Evolutionary conservation across 169 alveolate species (phyloP), one percentile per base, ranked within the genome.

Genomic region (Cryptosporidium ubiquitum): DNA sequence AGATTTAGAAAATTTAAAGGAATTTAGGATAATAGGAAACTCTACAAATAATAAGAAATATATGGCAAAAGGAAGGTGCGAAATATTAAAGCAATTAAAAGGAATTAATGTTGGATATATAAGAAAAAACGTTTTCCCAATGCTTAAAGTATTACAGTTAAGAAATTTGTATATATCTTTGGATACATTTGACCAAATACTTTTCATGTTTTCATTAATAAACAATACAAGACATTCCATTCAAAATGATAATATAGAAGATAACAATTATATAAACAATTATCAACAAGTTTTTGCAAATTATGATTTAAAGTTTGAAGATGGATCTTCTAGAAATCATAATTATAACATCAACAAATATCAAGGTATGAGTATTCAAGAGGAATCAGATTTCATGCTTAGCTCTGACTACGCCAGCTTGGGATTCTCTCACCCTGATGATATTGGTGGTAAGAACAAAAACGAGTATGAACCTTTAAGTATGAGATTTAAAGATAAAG

Each of bases 361-460:
- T 35, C 40, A 52, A 7, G 35, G 39, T 33, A 35, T 73, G 52
- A 73, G 70, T 18, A 73, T 73, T 20, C 70, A 73, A 52, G 85
- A 73, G 29, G 85, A 73, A 18, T 73, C 85, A 1, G 68, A 73
- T 35, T 55, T 73, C 12, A 33, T 73, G 70, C 37, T 73, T 23
- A 73, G 55, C 35, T 73, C 85, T 33, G 85, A 73, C 52, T 73
- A 33, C 3, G 35, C 26, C 12, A 55, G 31, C 5, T 57, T 52
- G 12, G 70, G 85, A 31, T 73, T 73, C 71, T 33, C 42, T 31
- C 71, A n/a, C n/a, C 49, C 71, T 31, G 71, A 64, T 26, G 66
- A 55, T 55, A 55, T 23, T 55, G 16, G 18, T 55, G 3, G 29
- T 14, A 3, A 55, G 37, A 55, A 26, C 0, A 26, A 26, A n/a